Conservation (phyloP, 1,284 basidiomycete species). For the Ganoderma leucocontextum region DNA sequence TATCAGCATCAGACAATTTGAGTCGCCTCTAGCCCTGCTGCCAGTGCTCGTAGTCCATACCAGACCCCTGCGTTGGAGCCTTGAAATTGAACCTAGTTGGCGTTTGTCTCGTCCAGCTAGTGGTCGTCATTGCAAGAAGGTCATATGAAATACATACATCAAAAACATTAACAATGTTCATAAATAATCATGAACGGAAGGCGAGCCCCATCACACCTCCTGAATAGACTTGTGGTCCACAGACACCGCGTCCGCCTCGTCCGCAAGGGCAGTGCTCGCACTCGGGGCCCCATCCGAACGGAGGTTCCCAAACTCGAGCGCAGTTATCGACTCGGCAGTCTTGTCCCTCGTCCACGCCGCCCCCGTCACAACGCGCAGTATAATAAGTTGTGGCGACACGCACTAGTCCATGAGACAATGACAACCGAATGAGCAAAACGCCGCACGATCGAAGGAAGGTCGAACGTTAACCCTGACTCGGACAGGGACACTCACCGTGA, state of each 20-base stretch:
- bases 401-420: slow-evolving; percentile 26
- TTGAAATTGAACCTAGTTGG: neutral
- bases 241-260: neutral
- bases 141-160: neutral
- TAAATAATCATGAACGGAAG: neutral
- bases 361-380: slow-evolving; percentile 42
- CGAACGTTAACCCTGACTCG: slow-evolving; percentile 23
- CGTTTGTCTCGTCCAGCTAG: neutral
- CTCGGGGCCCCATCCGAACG: neutral
- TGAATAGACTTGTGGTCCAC: neutral
- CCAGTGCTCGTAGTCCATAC: too few species aligned
- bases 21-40: neutral
- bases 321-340: neutral
- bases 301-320: neutral
- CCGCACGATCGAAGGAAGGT: neutral
- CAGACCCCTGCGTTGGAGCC: too few species aligned
- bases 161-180: neutral
- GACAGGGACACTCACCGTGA: slow-evolving; percentile 26
- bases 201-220: neutral
- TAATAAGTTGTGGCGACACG: slow-evolving; percentile 44
- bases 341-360: neutral
- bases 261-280: neutral
- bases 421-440: neutral
- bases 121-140: neutral
- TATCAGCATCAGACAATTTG: neutral